A percentile compares a stretch with the other conserved stretches of the same genome.
Conservation (phyloP, 768 basidiomycete species). For the Rossbeevera mucosa region DNA sequence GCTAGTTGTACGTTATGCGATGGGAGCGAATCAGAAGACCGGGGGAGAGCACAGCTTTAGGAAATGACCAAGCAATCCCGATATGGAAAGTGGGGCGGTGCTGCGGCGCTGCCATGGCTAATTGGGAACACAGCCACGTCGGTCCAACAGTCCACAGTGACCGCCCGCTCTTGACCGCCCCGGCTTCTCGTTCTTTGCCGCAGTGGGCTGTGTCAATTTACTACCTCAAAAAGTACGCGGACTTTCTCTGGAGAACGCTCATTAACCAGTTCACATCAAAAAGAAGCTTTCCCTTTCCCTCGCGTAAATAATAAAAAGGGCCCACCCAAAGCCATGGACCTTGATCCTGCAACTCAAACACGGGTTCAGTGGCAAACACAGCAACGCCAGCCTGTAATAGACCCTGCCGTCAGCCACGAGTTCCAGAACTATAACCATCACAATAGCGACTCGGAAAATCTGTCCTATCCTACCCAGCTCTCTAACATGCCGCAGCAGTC, state of each 20-base stretch:
- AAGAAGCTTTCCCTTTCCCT: constrained; percentile 32
- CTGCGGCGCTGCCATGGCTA: constrained; percentile 32
- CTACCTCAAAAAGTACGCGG: constrained; percentile 19
- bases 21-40: constrained; percentile 8
- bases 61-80: constrained; percentile 12
- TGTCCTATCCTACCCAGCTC: constrained; percentile 26
- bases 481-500: constrained; percentile 31
- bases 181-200: constrained; percentile 15
- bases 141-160: too few species aligned
- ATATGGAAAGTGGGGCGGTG: constrained; percentile 27
- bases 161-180: not conserved
- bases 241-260: constrained; percentile 29
- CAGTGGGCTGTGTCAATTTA: constrained; percentile 17
- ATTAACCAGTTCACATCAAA: constrained; percentile 31
- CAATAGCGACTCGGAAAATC: constrained; percentile 18
- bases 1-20: constrained; percentile 7
- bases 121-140: constrained; percentile 34
- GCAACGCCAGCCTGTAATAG: constrained; percentile 30
- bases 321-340: constrained; percentile 30
- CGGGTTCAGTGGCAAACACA: constrained; percentile 35
- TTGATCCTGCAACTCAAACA: constrained; percentile 32
- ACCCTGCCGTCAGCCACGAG: constrained; percentile 34
- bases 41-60: constrained; percentile 23
- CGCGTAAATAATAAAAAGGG: constrained; percentile 36
- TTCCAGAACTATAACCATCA: constrained; percentile 31